Evolutionary conservation across 2,329 filamentous ascomycete genomes (phyloP).

Genomic region (Trichocomaceae sp.): DNA sequence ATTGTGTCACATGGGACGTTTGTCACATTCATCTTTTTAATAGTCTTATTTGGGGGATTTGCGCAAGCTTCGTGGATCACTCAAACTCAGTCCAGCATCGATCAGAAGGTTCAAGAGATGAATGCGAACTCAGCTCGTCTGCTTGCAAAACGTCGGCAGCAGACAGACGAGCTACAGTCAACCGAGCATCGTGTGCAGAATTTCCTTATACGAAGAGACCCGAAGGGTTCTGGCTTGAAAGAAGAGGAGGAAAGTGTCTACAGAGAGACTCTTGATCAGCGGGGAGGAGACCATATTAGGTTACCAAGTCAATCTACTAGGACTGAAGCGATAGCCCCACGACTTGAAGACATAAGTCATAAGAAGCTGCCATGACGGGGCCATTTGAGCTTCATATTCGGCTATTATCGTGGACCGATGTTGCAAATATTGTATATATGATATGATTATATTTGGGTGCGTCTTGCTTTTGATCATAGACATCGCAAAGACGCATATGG

Average conservation of each 20-base stretch:
- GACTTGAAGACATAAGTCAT: background rate
- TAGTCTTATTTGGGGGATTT: slow-evolving; percentile 63
- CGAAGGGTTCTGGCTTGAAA: slow-evolving; percentile 41
- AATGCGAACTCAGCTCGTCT: slow-evolving; percentile 58
- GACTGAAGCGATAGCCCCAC: background rate
- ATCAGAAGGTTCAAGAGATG: slow-evolving; percentile 60
- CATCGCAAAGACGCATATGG: too few species aligned
- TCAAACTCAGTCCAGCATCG: slow-evolving; percentile 53
- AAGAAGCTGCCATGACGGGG: background rate
- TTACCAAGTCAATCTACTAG: background rate
- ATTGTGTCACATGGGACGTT: slow-evolving; percentile 78
- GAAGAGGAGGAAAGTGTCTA: slow-evolving; percentile 40
- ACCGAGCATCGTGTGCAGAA: slow-evolving; percentile 62
- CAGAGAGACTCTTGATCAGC: slow-evolving; percentile 25
- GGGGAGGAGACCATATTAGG: background rate
- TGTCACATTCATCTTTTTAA: slow-evolving; percentile 60
- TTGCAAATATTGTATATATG: background rate
- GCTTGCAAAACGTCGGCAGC: slow-evolving; percentile 48
- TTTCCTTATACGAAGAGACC: slow-evolving; percentile 70
- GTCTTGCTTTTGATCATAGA: too few species aligned
- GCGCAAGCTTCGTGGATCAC: slow-evolving; percentile 66
- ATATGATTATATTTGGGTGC: background rate
- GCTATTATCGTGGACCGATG: background rate
- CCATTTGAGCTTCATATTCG: background rate
- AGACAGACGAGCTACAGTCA: slow-evolving; percentile 42